Evolutionary conservation across 441 rosid genomes (phyloP).

Genomic region (Codiaeum variegatum): DNA sequence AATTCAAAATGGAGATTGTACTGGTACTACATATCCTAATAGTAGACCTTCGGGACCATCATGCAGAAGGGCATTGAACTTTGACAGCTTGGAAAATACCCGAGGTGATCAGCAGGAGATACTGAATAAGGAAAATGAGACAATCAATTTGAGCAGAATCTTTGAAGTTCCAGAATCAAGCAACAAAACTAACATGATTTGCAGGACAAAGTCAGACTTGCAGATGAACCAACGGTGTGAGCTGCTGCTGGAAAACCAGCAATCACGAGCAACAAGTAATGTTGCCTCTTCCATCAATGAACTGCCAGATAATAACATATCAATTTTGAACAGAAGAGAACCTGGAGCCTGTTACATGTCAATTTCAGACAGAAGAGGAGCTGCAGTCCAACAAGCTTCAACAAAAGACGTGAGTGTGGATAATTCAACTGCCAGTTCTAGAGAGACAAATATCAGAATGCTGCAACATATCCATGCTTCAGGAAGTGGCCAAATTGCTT

Average conservation of each 20-base stretch:
- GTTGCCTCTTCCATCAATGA: conserved; percentile 26
- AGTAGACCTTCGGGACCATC: conserved; percentile 34
- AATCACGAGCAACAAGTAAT: conserved; percentile 27
- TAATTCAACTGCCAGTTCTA: conserved; percentile 26
- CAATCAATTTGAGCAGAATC: conserved; percentile 23
- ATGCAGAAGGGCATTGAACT: conserved; percentile 57
- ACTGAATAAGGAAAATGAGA: conserved; percentile 15
- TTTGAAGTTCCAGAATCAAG: conserved; percentile 28
- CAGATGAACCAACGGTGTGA: conserved; percentile 35
- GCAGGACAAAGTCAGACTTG: conserved; percentile 25
- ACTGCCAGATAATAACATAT: conserved; percentile 24
- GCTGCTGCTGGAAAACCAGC: conserved; percentile 29
- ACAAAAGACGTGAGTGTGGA: conserved; percentile 26
- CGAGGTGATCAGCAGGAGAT: conserved; percentile 26
- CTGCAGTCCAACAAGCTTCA: conserved; percentile 25
- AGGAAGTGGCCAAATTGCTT: conserved; percentile 31
- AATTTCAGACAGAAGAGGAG: background rate
- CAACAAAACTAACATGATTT: conserved; percentile 19
- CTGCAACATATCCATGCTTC: conserved; percentile 31
- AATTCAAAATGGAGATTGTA: conserved; percentile 32
- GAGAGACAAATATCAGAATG: conserved; percentile 25
- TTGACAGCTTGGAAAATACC: conserved; percentile 42
- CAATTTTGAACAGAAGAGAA: conserved; percentile 11
- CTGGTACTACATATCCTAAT: conserved; percentile 20
- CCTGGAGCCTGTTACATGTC: background rate